Evolutionary conservation across 495 filamentous ascomycete species (phyloP).

Genomic region (Penicillium verhagenii): DNA sequence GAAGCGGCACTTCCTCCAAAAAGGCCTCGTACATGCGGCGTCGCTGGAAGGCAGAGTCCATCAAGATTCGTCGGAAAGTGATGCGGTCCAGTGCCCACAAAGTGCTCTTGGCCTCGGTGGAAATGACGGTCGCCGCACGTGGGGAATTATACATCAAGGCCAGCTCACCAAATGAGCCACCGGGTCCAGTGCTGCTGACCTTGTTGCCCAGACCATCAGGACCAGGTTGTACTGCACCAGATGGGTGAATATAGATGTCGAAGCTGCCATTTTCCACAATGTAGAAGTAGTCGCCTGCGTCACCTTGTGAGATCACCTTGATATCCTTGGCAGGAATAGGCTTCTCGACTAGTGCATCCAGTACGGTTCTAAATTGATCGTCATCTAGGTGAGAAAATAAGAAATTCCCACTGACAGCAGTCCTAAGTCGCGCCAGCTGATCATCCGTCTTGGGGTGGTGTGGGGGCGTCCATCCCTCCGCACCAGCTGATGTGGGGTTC

Average conservation of each 20-base stretch:
- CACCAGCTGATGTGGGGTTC: constrained; percentile 76
- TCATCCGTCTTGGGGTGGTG: constrained; percentile 77
- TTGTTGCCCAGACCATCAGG: constrained; percentile 79
- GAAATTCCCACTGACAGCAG: constrained; percentile 85
- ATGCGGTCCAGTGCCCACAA: constrained; percentile 94
- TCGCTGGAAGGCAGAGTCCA: constrained; percentile 96
- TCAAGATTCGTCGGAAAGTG: constrained; percentile 95
- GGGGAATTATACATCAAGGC: constrained; percentile 99
- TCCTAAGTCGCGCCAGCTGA: constrained; percentile 74
- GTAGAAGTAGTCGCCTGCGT: constrained; percentile 97
- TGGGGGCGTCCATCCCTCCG: constrained; percentile 89
- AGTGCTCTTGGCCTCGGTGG: constrained; percentile 71
- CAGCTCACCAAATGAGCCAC: constrained; percentile 95
- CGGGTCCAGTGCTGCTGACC: constrained; percentile 79
- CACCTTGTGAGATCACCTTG: constrained; percentile 95
- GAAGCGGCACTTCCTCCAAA: constrained; percentile 92
- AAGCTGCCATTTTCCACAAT: constrained; percentile 90
- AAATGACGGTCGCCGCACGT: constrained; percentile 92
- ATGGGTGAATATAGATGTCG: constrained; percentile 83
- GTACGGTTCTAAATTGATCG: constrained; percentile 80
- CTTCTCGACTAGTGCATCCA: constrained; percentile 92
- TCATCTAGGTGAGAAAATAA: constrained; percentile 94
- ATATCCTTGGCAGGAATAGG: constrained; percentile 92
- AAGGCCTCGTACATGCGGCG: constrained; percentile 96
- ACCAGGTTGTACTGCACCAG: constrained; percentile 78